Evolutionary conservation across 1,284 basidiomycete species (phyloP), one percentile per base, ranked within the genome.

Genomic region (Trichosporon coremiiforme): DNA sequence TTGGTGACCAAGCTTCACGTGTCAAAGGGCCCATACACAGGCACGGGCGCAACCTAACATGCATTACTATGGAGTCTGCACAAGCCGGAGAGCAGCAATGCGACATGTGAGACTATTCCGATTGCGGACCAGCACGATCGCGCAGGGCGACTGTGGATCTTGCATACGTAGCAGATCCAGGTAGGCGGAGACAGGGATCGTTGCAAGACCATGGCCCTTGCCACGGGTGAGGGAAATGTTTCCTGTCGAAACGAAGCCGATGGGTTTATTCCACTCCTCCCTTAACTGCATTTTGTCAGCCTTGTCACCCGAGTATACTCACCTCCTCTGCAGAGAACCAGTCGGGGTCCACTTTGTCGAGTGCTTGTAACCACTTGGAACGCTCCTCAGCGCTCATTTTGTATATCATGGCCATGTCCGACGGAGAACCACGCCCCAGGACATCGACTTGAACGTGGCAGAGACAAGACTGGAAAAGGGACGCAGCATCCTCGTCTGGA

Each of bases 221-320:
- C 94, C 93, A 22, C 89, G 86, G 0, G 89, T 87, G 1, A 96
- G 85, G 0, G 92, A 94, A 77, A 88, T 90, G 72, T 89, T 89
- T 0, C 93, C 93, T 0, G 90, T 89, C 0, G 91, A 91, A 5
- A 94, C 86, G 75, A 91, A 92, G 0, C 94, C 94, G 64, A 95
- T 88, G 22, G 91, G 85, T 0, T 83, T 84, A 82, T 50, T 35
- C 33, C 25, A 25, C 25, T 25, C 25, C 25, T 25, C 25, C 25
- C 25, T 25, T 3, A 25, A 25, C 25, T 25, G 25, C 25, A 25
- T 25, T 25, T 25, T 25, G 25, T 25, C 25, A 25, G 25, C 25
- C 25, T 25, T 25, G 25, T 25, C 25, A 25, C 25, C 25, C 25
- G 25, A 74, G 68, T 4, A 6, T 15, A 35, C 57, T 17, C 17